phyloP scores from a whole-genome alignment of 1,139 yeast genomes.

The Scheffersomyces titani region DNA sequence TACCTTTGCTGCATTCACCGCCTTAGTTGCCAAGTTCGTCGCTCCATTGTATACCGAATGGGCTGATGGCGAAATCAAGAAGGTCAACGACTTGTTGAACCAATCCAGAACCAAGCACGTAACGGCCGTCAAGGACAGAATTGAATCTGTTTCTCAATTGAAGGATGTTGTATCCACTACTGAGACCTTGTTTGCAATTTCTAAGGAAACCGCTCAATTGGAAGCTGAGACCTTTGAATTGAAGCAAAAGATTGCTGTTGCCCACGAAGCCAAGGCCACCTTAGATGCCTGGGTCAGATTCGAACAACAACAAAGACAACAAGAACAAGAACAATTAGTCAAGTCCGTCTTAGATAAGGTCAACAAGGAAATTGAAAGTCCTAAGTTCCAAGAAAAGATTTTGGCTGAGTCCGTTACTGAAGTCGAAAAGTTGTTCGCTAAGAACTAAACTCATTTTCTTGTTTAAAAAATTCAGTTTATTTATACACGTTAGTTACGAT shows the following conservation, averaged over 20 bases:
- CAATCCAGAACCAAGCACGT: constrained; percentile 90
- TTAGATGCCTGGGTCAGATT: constrained; percentile 99
- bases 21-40: constrained; percentile 78
- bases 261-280: constrained; percentile 88
- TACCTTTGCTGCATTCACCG: constrained; percentile 77
- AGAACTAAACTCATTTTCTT: constrained; percentile 27
- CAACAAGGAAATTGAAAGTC: constrained; percentile 77
- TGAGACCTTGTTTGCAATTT: constrained; percentile 85
- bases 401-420: constrained; percentile 90
- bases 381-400: constrained; percentile 92
- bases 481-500: not conserved
- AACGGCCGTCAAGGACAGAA: constrained; percentile 89
- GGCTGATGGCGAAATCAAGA: constrained; percentile 89
- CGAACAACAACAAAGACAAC: constrained; percentile 94
- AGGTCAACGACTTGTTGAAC: constrained; percentile 79
- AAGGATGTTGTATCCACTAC: constrained; percentile 92
- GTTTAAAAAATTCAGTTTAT: not conserved
- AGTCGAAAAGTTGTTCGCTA: constrained; percentile 78
- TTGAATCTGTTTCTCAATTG: constrained; percentile 81
- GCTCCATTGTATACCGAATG: constrained; percentile 95
- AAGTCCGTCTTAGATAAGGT: constrained; percentile 86
- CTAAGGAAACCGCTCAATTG: constrained; percentile 94
- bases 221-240: constrained; percentile 93
- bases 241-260: constrained; percentile 87
- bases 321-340: constrained; percentile 92